These are phyloP conservation scores for Trichoderma reesei DNA, from an alignment of 495 filamentous ascomycete genomes.

Conservation along the genomic window DNA sequence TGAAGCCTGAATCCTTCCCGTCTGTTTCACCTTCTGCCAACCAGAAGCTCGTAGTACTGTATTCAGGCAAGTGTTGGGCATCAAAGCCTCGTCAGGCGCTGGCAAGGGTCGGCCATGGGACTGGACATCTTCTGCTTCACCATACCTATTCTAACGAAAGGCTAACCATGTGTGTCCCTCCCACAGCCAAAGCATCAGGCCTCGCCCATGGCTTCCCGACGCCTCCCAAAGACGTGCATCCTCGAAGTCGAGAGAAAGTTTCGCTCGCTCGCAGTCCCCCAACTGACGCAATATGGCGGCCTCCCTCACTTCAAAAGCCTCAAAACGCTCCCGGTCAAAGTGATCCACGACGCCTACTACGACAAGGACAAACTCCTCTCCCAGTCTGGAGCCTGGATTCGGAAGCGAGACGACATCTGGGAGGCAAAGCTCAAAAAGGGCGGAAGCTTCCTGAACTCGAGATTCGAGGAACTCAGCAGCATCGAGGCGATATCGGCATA, in stretches of 20 bases:
- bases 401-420: slow-evolving; percentile 21
- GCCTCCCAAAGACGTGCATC: slow-evolving; percentile 11
- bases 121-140: too few species aligned
- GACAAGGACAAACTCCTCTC: slow-evolving; percentile 20
- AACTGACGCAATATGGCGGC: slow-evolving; percentile 17
- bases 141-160: too few species aligned
- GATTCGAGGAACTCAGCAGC: slow-evolving; percentile 22
- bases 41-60: too few species aligned
- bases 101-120: too few species aligned
- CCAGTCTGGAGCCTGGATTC: slow-evolving; percentile 22
- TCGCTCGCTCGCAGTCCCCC: slow-evolving; percentile 17
- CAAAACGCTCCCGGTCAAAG: slow-evolving; percentile 14
- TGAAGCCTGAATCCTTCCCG: too few species aligned
- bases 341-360: slow-evolving; percentile 26
- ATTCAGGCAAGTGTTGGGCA: too few species aligned
- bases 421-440: slow-evolving; percentile 22
- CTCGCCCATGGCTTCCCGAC: not conserved
- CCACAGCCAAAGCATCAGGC: too few species aligned
- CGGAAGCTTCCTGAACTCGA: slow-evolving; percentile 20
- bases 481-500: slow-evolving; percentile 8
- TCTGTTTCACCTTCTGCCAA: too few species aligned
- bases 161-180: too few species aligned
- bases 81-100: too few species aligned
- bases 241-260: slow-evolving; percentile 33
- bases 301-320: slow-evolving; percentile 19